Percentiles rank a stretch among this genome's conserved stretches.
Evolutionary conservation across 169 alveolate species (phyloP).

Genomic region (Miamiensis avidus): DNA sequence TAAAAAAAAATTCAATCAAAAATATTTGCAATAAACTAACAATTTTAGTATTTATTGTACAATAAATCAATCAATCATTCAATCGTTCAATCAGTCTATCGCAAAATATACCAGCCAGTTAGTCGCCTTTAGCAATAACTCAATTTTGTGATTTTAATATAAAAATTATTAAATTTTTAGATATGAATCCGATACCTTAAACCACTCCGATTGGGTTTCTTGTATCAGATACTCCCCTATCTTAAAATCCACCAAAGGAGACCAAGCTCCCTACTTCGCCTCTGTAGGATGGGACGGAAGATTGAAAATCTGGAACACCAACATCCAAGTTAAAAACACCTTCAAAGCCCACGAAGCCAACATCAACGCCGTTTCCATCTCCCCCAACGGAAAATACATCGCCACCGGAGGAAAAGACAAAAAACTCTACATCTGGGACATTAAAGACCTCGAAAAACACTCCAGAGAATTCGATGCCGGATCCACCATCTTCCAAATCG

Average conservation of each 20-base stretch:
- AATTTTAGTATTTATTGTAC: too few species aligned
- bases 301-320: conserved; percentile 72
- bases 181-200: conserved; percentile 51
- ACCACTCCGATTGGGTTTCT: conserved; percentile 73
- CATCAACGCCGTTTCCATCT: conserved; percentile 69
- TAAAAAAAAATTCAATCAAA: too few species aligned
- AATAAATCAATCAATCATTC: too few species aligned
- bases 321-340: conserved; percentile 50
- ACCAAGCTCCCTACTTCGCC: conserved; percentile 64
- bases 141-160: too few species aligned
- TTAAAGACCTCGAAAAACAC: conserved; percentile 60
- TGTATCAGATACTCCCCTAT: conserved; percentile 64
- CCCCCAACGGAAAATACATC: conserved; percentile 76
- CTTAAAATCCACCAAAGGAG: conserved; percentile 49
- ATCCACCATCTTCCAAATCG: conserved; percentile 62
- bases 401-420: conserved; percentile 82
- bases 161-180: too few species aligned
- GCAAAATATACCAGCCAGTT: too few species aligned
- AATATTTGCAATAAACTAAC: too few species aligned
- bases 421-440: conserved; percentile 77
- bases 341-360: conserved; percentile 78
- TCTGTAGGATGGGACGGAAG: conserved; percentile 85
- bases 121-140: too few species aligned
- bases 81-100: too few species aligned
- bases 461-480: conserved; percentile 63